These are phyloP conservation scores for Apophysomyces variabilis DNA, from an alignment of 371 early-diverging fungal species.

Conservation along the genomic window DNA sequence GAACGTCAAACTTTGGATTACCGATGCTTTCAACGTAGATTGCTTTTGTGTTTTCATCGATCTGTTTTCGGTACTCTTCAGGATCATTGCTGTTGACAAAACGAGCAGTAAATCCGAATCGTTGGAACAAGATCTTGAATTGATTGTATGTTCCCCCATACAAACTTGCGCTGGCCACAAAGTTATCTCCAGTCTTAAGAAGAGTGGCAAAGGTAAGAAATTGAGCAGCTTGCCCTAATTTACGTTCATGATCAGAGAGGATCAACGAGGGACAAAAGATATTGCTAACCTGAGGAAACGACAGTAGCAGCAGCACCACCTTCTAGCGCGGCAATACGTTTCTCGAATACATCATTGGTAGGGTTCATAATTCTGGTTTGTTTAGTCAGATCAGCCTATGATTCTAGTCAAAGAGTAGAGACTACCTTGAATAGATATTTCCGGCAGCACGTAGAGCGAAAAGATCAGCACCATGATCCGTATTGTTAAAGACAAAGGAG, in stretches of 20 bases:
- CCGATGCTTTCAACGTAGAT: slow-evolving; percentile 88
- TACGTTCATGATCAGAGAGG: slow-evolving; percentile 25
- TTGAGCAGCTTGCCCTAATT: slow-evolving; percentile 84
- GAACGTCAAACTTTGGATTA: slow-evolving; percentile 84
- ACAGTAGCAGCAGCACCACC: slow-evolving; percentile 71
- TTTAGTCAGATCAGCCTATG: no score
- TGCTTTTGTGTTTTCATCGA: slow-evolving; percentile 87
- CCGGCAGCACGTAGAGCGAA: slow-evolving; percentile 72
- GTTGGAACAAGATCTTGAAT: slow-evolving; percentile 81
- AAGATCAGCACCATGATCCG: slow-evolving; percentile 80
- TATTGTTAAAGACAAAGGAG: slow-evolving; percentile 76
- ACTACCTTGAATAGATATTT: slow-evolving; percentile 79
- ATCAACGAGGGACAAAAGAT: background rate
- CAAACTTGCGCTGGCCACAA: slow-evolving; percentile 75
- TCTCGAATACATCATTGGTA: slow-evolving; percentile 86
- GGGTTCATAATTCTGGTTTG: slow-evolving; percentile 68
- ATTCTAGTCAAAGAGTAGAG: background rate
- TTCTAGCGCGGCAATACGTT: slow-evolving; percentile 89
- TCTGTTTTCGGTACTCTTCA: slow-evolving; percentile 62
- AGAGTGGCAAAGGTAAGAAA: slow-evolving; percentile 79
- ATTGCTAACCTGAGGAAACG: slow-evolving; percentile 54
- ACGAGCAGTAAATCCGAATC: slow-evolving; percentile 79
- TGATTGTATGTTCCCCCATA: slow-evolving; percentile 93
- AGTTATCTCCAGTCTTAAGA: slow-evolving; percentile 81
- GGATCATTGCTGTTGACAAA: slow-evolving; percentile 78